Conservation (phyloP, 768 basidiomycete species). For the Leccinum pellstonianum region DNA sequence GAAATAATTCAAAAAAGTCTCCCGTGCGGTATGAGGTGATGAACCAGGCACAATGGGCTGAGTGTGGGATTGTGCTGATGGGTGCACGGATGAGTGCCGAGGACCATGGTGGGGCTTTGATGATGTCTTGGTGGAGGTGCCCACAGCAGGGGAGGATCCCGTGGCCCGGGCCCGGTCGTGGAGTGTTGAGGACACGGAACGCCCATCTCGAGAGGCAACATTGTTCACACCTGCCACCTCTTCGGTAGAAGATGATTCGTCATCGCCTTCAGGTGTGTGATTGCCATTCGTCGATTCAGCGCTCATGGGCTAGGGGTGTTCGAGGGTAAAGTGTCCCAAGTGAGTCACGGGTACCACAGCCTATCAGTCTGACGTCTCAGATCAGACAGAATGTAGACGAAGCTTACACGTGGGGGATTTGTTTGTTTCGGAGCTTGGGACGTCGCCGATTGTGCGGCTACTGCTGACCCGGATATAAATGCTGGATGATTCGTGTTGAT, state of each 20-base stretch:
- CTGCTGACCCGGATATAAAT: slow-evolving; percentile 79
- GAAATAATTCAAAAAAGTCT: slow-evolving; percentile 96
- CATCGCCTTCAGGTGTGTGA: slow-evolving; percentile 55
- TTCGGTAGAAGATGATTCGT: slow-evolving; percentile 55
- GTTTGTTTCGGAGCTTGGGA: slow-evolving; percentile 42
- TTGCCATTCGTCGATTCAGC: slow-evolving; percentile 61
- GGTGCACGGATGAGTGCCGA: slow-evolving; percentile 33
- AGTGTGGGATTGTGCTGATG: slow-evolving; percentile 34
- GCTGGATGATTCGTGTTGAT: slow-evolving; percentile 99
- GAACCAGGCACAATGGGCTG: slow-evolving; percentile 34
- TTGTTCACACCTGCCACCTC: slow-evolving; percentile 56
- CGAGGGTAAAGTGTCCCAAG: slow-evolving; percentile 4
- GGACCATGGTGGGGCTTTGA: slow-evolving; percentile 31
- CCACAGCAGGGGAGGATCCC: slow-evolving; percentile 33
- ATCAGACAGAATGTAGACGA: slow-evolving; percentile 9
- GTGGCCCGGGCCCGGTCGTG: slow-evolving; percentile 69
- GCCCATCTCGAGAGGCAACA: slow-evolving; percentile 50
- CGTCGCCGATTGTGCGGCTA: slow-evolving; percentile 51
- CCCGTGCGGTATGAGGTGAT: slow-evolving; percentile 63
- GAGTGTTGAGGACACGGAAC: slow-evolving; percentile 74
- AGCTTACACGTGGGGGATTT: slow-evolving; percentile 53
- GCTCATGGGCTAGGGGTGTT: slow-evolving; percentile 52
- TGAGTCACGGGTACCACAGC: slow-evolving; percentile 16
- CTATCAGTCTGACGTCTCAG: slow-evolving; percentile 8
- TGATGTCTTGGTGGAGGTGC: slow-evolving; percentile 29